Evolutionary conservation across 176 grass and related monocot species (phyloP), one percentile per base, ranked within the genome.

Genomic region (Hsuehochloa calcarea): DNA sequence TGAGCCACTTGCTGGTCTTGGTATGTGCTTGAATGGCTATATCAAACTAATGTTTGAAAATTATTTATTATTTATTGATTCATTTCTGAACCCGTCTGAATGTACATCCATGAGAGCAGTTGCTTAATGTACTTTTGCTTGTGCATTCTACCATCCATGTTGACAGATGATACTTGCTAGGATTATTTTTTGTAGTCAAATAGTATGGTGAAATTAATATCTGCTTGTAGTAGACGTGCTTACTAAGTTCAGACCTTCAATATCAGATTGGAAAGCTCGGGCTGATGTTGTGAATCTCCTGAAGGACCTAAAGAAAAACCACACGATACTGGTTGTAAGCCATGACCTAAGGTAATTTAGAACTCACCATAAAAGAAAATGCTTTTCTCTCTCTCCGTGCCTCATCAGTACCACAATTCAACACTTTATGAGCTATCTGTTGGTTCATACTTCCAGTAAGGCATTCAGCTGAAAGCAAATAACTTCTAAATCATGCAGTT

Each of bases 241-340:
- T 61, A 41, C 12, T 40, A 82, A 59, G 2, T 82, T 70, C 27
- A 11, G 81, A 54, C 14, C 5, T 78, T 64, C 58, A 39, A 52
- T 55, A 14, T 82, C 82, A 95, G 93, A 98, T 90, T 98, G 96
- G 96, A 98, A 90, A 86, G 89, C 96, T 51, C 84, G 96, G 39
- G 86, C 88, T 49, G 93, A 98, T 90, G 91, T 95, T 90, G 96
- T 95, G 72, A 95, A 93, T 87, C 82, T 98, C 74, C 83, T 94
- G 0, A 98, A 86, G 45, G 87, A 89, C 51, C 73, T 95, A 46
- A 95, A 95, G 84, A 94, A 91, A 55, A 65, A 95, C 39, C 80
- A 86, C 68, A 95, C 88, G 0, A 89, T 98, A 90, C 65, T 98
- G 47, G 90, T 93, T 47, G 91, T 95, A 51, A 98, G 96, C 69